Evolutionary conservation across 1,139 yeast genomes (phyloP), one percentile per base, ranked within the genome.

Genomic region (Pichia sp.): DNA sequence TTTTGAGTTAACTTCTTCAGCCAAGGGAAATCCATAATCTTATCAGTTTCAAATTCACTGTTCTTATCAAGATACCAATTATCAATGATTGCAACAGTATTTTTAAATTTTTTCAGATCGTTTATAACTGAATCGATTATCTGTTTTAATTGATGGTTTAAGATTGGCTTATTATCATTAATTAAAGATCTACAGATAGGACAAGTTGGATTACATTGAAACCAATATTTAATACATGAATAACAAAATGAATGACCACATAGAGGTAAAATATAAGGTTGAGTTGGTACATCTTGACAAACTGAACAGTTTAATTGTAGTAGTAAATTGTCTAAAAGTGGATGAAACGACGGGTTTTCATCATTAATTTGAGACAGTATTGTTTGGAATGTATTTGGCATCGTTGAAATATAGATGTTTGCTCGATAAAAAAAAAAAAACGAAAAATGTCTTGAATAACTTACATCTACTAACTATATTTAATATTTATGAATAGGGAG

Each of bases 241-340:
- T 78, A 76, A 61, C 97, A 90, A 61, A 84, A 90, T 53, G 81
- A 81, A 64, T 90, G 97, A 0, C 97, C 97, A 71, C 97, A 90
- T 16, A 77, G 79, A 0, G 95, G 55, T 15, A 59, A 34, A 80
- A 78, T 64, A 30, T 43, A 49, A 7, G 59, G 58, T 20, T 48
- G 50, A 2, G 53, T 46, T 30, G 54, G 51, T 4, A 52, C 25
- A 39, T 53, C 58, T 29, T 51, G 56, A 39, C 59, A 56, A 3
- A 56, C 45, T 13, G 57, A 50, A 40, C 59, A 56, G 26, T 35
- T 36, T 18, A 50, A 23, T 18, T 47, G 47, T 24, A 27, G 29
- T 12, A 46, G n/a, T 18, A 47, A 12, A 26, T 45, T 45, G 22
- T 34, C 40, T 20, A 50, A 25, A 13, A 41, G 43, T 16, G 43